Evolutionary conservation across 2,329 filamentous ascomycete genomes (phyloP).

Genomic region (Neurospora sp.): DNA sequence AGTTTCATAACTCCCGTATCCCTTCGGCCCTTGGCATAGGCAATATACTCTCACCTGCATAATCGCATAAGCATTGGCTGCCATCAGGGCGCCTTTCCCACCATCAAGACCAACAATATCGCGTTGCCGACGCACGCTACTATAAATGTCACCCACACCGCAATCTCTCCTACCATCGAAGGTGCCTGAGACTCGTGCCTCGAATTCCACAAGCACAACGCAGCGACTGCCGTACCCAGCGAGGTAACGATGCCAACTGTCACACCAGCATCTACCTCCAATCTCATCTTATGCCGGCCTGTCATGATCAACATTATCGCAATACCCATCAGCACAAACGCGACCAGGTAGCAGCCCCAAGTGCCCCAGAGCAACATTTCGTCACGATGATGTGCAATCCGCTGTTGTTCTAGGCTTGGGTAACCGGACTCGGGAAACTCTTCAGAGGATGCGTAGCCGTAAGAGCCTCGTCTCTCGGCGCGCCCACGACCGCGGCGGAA

Average conservation of each 20-base stretch:
- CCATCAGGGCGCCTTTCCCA: constrained; percentile 25
- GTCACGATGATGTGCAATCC: constrained; percentile 40
- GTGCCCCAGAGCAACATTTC: constrained; percentile 44
- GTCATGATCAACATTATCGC: constrained; percentile 57
- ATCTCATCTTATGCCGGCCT: constrained; percentile 53
- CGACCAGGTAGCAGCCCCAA: constrained; percentile 43
- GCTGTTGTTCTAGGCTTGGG: constrained; percentile 40
- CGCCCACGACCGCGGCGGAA: background rate
- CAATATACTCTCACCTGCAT: background rate
- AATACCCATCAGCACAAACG: constrained; percentile 54
- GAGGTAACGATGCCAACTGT: constrained; percentile 59
- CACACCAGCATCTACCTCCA: constrained; percentile 66
- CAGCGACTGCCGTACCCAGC: constrained; percentile 52
- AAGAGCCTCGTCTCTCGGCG: constrained; percentile 8
- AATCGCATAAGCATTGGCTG: background rate
- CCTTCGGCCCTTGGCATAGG: background rate
- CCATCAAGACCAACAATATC: constrained; percentile 41
- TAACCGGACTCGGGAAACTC: constrained; percentile 42
- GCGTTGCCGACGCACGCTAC: constrained; percentile 39
- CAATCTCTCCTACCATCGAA: constrained; percentile 33
- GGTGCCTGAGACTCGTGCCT: constrained; percentile 29
- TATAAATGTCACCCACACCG: constrained; percentile 33
- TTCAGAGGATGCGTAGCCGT: constrained; percentile 25
- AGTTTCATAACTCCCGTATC: background rate
- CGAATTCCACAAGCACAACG: constrained; percentile 47